Evolutionary conservation across 1,139 yeast species (phyloP).

Genomic region (Nadsonia starkeyi-henricii): DNA sequence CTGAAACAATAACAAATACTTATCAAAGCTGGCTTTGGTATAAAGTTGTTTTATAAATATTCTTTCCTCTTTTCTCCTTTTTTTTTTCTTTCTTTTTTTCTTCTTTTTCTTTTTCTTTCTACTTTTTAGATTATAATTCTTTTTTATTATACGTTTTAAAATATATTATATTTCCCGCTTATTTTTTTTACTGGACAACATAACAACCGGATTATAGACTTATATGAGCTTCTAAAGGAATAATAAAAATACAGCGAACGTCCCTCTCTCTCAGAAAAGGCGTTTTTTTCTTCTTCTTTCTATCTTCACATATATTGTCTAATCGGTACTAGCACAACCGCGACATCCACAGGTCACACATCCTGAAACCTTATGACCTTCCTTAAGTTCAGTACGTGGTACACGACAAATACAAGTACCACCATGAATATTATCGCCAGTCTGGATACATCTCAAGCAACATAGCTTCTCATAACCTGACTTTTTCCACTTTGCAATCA

Average conservation of each 20-base stretch:
- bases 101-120: slow-evolving; percentile 2
- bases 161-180: too few species aligned
- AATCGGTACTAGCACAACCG: slow-evolving; percentile 81
- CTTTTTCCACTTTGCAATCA: slow-evolving; percentile 86
- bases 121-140: slow-evolving; percentile 1
- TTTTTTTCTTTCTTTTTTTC: slow-evolving; percentile 3
- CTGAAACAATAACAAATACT: not conserved
- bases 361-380: slow-evolving; percentile 27
- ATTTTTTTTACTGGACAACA: too few species aligned
- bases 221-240: slow-evolving; percentile 1
- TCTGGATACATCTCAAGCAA: slow-evolving; percentile 66
- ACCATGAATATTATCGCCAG: slow-evolving; percentile 48
- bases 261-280: too few species aligned
- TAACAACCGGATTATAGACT: too few species aligned
- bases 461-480: slow-evolving; percentile 82
- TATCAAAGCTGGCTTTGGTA: not conserved
- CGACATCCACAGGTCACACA: slow-evolving; percentile 83
- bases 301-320: too few species aligned
- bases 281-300: too few species aligned
- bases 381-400: slow-evolving; percentile 39
- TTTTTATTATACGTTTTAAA: too few species aligned
- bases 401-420: slow-evolving; percentile 77
- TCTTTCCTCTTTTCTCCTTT: not conserved
- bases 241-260: slow-evolving; percentile 1
- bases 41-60: not conserved